These are phyloP conservation scores for Podosphaera fusca DNA, from an alignment of 2,329 filamentous ascomycete genomes.

Conservation along the genomic window DNA sequence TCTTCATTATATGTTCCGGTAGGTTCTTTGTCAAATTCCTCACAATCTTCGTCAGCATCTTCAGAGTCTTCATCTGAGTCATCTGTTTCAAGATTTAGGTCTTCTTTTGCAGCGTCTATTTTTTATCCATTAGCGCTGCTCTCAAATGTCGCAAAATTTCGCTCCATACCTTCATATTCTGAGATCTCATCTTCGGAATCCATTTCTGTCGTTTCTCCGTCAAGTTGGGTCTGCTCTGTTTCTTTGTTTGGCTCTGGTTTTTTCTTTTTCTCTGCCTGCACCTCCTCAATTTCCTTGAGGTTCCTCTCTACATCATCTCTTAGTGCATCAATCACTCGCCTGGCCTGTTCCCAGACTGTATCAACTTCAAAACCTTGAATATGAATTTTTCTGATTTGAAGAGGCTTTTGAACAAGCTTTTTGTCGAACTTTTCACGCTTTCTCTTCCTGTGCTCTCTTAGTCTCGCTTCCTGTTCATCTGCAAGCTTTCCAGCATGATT, in stretches of 20 bases:
- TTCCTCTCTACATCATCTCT: constrained; percentile 28
- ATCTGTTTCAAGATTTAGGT: constrained; percentile 11
- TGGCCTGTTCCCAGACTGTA: constrained; percentile 88
- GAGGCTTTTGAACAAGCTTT: constrained; percentile 23
- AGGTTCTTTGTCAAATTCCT: constrained; percentile 24
- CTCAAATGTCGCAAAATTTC: background rate
- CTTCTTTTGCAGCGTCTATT: constrained; percentile 16
- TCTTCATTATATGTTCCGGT: constrained; percentile 41
- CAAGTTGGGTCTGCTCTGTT: constrained; percentile 17
- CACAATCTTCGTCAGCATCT: constrained; percentile 21
- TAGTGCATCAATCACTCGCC: constrained; percentile 51
- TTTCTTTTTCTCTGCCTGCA: constrained; percentile 9
- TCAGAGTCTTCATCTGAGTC: constrained; percentile 10
- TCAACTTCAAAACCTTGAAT: constrained; percentile 67
- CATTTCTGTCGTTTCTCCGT: constrained; percentile 20
- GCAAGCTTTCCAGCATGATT: constrained; percentile 51
- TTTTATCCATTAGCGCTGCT: constrained; percentile 8
- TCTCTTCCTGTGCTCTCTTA: constrained; percentile 38
- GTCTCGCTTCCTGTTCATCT: constrained; percentile 44
- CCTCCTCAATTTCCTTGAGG: constrained; percentile 17
- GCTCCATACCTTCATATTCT: constrained; percentile 12
- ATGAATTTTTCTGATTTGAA: constrained; percentile 67
- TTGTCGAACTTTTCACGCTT: constrained; percentile 46
- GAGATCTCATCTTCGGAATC: constrained; percentile 14
- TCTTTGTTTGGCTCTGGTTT: constrained; percentile 15